These are phyloP conservation scores for Marasmius fiardii DNA, from an alignment of 1,284 basidiomycete genomes.

Conservation along the genomic window DNA sequence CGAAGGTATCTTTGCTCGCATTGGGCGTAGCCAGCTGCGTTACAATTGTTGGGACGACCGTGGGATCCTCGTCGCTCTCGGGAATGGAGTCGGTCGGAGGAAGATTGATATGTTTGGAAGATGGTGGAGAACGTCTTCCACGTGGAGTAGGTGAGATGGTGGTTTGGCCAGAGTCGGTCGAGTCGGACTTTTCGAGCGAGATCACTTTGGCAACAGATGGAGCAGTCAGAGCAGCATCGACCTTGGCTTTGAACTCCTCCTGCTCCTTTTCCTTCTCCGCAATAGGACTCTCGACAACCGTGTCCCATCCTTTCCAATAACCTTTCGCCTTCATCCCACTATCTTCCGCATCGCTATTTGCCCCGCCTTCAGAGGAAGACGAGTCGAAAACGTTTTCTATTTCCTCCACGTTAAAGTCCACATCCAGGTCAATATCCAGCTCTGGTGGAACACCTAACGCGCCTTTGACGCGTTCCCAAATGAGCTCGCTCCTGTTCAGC, in stretches of 20 bases:
- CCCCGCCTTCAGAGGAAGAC: constrained; percentile 19
- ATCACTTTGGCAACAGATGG: neutral
- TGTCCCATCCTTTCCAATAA: constrained; percentile 41
- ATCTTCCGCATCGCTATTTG: constrained; percentile 29
- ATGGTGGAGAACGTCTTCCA: neutral
- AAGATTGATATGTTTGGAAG: neutral
- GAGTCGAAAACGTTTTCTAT: constrained; percentile 21
- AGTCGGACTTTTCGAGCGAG: neutral
- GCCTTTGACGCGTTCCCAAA: constrained; percentile 81
- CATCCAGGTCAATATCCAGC: constrained; percentile 66
- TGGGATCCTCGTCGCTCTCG: neutral
- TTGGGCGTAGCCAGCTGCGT: constrained; percentile 5
- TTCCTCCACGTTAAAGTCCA: constrained; percentile 38
- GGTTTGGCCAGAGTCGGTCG: neutral
- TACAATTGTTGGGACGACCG: constrained; percentile 1
- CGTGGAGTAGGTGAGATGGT: constrained; percentile 4
- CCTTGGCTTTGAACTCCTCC: neutral
- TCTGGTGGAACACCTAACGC: constrained; percentile 76
- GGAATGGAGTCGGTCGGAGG: neutral
- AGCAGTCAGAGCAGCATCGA: constrained; percentile 1
- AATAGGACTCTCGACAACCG: constrained; percentile 8
- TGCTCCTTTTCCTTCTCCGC: constrained; percentile 2
- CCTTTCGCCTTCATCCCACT: constrained; percentile 30
- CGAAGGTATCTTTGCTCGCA: neutral
- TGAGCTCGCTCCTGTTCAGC: constrained; percentile 65